Evolutionary conservation across 2,329 filamentous ascomycete species (phyloP), one percentile per base, ranked within the genome.

Genomic region (Pseudopyricularia cyperi): DNA sequence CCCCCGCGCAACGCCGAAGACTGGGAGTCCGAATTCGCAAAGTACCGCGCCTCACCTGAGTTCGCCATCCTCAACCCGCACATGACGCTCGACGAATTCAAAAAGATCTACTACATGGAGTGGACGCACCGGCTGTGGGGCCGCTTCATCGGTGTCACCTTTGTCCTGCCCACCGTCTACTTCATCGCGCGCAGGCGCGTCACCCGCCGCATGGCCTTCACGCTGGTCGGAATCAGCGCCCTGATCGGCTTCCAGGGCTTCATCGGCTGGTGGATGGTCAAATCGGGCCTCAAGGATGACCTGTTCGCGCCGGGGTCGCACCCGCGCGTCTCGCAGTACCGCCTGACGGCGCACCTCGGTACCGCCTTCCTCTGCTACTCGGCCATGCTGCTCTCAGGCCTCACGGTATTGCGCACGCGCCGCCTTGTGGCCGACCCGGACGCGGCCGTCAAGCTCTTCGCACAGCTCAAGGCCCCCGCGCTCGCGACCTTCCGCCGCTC

Each of bases 221-320:
- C 87, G 56, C 75, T 98, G 14, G 71, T 81, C 39, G 91, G 89
- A 12, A 97, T 98, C 56, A 87, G 88, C 44, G 80, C 77, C 48
- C 74, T 97, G 60, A 96, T 98, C 61, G 93, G 89, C 52, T 93
- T 95, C 67, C 93, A 98, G 67, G 93, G 93, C 46, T 80, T 93
- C 62, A 83, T 98, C 57, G 93, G 93, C 52, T 98, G 93, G 93
- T 98, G 93, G 89, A 98, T 98, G 93, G 93, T 98, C 60, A 94
- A 94, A 69, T 94, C 87, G 11, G 93, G 93, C 2, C 75, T 98
- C 56, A 94, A 91, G 66, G 93, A 97, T 64, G 93, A 98, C 66
- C 78, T 98, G 28, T 96, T 98, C 64, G 87, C 87, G 19, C 85
- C 88, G 2, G 93, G 90, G 12, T 86, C 84, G 53, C 89, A 95